Base-by-base conservation (phyloP, 345 rosid genomes). In the Jatropha curcas region DNA sequence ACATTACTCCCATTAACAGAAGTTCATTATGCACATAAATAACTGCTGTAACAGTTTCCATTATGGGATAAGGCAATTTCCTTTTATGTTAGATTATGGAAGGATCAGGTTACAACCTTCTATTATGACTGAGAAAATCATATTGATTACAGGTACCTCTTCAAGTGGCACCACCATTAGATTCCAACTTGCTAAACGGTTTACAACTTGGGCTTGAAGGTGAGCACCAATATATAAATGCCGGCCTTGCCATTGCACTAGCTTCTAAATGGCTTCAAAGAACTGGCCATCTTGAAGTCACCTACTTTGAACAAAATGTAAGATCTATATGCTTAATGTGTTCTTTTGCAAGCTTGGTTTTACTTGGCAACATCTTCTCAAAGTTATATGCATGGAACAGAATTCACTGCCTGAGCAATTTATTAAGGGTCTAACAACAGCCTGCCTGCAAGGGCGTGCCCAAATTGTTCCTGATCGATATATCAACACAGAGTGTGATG, bases 361-460 rank as follows among this genome's bases (percentile, higher is more conserved):
- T 57, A n/a, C 71, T 59, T 48, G 19, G 19, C 35, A 34, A 24
- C 64, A 16, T 67, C 37, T 73, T 55, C 48, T 77, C 4, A 46
- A 63, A 37, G 61, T 30, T 76, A 57, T 72, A 37, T 79, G 30
- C 68, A 68, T 71, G 83, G 64, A 70, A 68, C 80, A 95, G 99
- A 78, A 79, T 80, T 66, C 85, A 10, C 77, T 95, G 52, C 97
- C 98, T 28, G 93, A 93, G 84, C 80, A 91, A 77, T 88, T 95
- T 79, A 80, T 93, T 72, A 88, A 79, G 82, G 99, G 98, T 70
- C 85, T 95, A 74, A 82, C 92, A 59, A 84, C 86, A 69, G 89
- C 97, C 77, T 84, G 87, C 70, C 81, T 95, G 79, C 98, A 88
- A 88, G 99, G 99, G 70, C 92, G 99, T 50, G 99, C 99, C 50